A percentile compares a stretch with the other conserved stretches of the same genome.
phyloP scores from a whole-genome alignment of 768 basidiomycete genomes.

The Nidularia pulvinata region DNA sequence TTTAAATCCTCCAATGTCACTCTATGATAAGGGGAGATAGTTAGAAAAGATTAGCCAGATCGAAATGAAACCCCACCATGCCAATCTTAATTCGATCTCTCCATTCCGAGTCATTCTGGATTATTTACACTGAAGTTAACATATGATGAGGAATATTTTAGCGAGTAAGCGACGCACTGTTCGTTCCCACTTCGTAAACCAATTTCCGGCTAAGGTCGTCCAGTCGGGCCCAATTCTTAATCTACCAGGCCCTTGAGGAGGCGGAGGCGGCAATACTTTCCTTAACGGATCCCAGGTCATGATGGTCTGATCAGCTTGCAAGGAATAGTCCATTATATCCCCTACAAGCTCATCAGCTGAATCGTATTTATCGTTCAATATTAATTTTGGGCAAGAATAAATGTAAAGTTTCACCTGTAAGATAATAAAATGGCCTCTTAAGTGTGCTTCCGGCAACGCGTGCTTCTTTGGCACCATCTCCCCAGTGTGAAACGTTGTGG shows the following conservation, averaged over 20 bases:
- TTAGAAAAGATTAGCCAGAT: background rate
- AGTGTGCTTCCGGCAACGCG: conserved; percentile 30
- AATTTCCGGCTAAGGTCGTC: conserved; percentile 33
- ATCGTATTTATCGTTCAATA: too few species aligned
- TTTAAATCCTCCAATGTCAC: conserved; percentile 31
- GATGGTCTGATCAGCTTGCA: conserved; percentile 32
- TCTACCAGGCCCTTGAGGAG: conserved; percentile 29
- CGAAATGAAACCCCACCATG: conserved; percentile 20
- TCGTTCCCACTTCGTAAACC: conserved; percentile 38
- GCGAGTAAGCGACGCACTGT: conserved; percentile 18
- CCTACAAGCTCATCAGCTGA: conserved; percentile 34
- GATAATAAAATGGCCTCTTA: conserved; percentile 32
- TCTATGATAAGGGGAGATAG: conserved; percentile 8
- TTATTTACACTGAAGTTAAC: background rate
- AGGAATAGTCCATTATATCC: conserved; percentile 33
- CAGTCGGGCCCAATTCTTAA: conserved; percentile 36
- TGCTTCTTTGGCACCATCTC: conserved; percentile 37
- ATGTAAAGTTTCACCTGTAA: conserved; percentile 21
- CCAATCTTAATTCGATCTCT: conserved; percentile 29
- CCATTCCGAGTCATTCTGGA: conserved; percentile 31
- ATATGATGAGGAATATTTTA: background rate
- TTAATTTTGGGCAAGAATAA: background rate
- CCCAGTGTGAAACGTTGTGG: conserved; percentile 37
- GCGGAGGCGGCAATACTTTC: conserved; percentile 32
- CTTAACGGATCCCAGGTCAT: conserved; percentile 36